Evolutionary conservation across 2,329 filamentous ascomycete species (phyloP), one percentile per base, ranked within the genome.

Genomic region (Cryphonectria naterciae): DNA sequence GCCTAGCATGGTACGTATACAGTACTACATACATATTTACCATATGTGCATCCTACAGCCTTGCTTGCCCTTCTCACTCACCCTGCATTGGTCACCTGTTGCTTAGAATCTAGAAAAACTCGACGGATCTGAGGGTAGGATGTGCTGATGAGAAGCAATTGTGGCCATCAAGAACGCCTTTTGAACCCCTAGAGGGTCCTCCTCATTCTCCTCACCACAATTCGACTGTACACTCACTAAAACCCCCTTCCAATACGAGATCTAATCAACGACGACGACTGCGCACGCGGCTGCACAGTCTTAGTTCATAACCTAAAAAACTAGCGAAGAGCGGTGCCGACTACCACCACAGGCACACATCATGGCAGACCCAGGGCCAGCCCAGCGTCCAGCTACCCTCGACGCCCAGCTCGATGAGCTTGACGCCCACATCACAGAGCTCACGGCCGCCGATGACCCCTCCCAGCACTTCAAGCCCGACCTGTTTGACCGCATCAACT

Each of bases 361-460:
- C 5, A 70, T 68, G 68, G 66, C 69, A 64, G 71, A 71, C 37
- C 19, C 65, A n/a, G 68, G 60, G 52, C 58, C 56, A 17, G 41
- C 68, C 37, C 28, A 69, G 56, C 49, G 49, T 22, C 43, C 56
- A 41, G 39, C 46, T 28, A 17, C 65, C 28, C 60, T 68, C 39
- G 35, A 68, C 13, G 41, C 65, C 5, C 71, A 70, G 11, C 80
- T 90, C 25, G 81, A 85, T 32, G 86, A 88, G 74, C 82, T 91
- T 32, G 82, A 86, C 65, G 77, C 77, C 32, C 89, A 91, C 76
- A 81, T 91, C 22, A 81, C 85, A 66, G 79, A 84, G 39, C 80
- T 90, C n/a, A 73, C 83, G 25, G 49, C 67, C 4, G 54, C 68
- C 28, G 76, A 79, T 37, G 82, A 85, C 72, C 80, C 84, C 25